These are phyloP conservation scores for Magnolia officinalis DNA, from an alignment of 164 flowering plant genomes.

Conservation along the genomic window DNA sequence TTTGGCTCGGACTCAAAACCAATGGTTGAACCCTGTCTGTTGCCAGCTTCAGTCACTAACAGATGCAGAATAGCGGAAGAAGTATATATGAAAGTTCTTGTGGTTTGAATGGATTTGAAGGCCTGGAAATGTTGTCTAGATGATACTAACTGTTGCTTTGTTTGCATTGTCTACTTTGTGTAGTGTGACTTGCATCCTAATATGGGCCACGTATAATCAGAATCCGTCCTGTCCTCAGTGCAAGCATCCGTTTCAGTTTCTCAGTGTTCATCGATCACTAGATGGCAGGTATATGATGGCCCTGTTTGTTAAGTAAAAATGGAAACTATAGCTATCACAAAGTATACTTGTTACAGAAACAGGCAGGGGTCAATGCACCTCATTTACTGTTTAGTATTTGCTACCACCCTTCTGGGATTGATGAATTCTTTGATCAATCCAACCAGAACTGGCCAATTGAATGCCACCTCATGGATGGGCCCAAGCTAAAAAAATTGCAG, in stretches of 20 bases:
- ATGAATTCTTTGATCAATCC: too few relatives aligned
- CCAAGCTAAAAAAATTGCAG: too few relatives aligned
- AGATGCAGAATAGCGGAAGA: too few relatives aligned
- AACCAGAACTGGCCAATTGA: too few relatives aligned
- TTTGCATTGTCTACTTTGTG: background rate
- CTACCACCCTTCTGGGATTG: background rate
- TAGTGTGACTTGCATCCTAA: slow-evolving; percentile 87
- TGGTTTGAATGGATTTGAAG: too few relatives aligned
- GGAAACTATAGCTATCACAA: background rate
- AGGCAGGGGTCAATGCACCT: background rate
- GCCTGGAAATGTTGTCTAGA: background rate
- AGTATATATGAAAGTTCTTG: too few relatives aligned
- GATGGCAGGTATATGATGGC: slow-evolving; percentile 69
- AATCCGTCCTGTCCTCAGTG: slow-evolving; percentile 89
- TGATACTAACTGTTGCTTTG: background rate
- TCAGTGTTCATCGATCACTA: slow-evolving; percentile 73
- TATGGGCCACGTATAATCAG: slow-evolving; percentile 72
- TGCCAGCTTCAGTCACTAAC: too few relatives aligned
- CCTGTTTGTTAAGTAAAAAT: background rate
- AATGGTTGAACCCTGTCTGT: too few relatives aligned
- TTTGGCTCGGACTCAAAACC: too few relatives aligned
- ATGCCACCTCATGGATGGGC: too few relatives aligned
- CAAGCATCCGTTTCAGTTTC: slow-evolving; percentile 72
- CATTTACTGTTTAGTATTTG: background rate
- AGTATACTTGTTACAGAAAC: background rate